These are phyloP conservation scores for Actinomucor elegans DNA, from an alignment of 371 early-diverging fungal species.

Conservation along the genomic window DNA sequence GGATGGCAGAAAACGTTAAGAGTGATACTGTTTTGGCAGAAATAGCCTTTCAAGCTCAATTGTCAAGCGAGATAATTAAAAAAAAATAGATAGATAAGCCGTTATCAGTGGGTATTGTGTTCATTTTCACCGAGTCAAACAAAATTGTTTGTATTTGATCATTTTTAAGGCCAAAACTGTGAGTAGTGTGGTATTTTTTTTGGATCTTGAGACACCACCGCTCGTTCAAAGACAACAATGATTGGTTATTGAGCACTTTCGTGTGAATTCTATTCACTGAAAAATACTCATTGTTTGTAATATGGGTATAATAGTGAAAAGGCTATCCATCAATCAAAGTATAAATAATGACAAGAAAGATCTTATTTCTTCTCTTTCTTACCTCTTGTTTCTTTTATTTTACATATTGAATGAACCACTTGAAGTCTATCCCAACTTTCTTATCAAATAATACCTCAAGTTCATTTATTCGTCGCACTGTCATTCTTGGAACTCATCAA, in stretches of 20 bases:
- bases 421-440: neutral
- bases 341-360: constrained; percentile 3
- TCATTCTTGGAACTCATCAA: neutral
- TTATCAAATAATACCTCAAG: neutral
- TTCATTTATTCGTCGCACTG: neutral
- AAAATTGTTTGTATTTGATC: too few relatives aligned
- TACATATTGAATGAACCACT: neutral
- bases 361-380: neutral
- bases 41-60: too few relatives aligned
- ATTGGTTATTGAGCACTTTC: neutral
- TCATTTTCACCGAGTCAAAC: too few relatives aligned
- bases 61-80: too few relatives aligned
- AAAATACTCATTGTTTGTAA: constrained; percentile 4
- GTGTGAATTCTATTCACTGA: neutral
- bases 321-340: neutral
- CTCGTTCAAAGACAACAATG: too few relatives aligned
- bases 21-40: too few relatives aligned
- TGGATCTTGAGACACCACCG: too few relatives aligned
- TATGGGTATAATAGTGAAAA: neutral
- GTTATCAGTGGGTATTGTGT: too few relatives aligned
- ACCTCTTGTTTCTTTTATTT: neutral
- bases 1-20: too few relatives aligned
- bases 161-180: too few relatives aligned
- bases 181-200: too few relatives aligned
- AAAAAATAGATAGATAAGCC: too few relatives aligned